Base-by-base conservation (phyloP, 2,329 filamentous ascomycete genomes). In the Niveomyces coronatus region DNA sequence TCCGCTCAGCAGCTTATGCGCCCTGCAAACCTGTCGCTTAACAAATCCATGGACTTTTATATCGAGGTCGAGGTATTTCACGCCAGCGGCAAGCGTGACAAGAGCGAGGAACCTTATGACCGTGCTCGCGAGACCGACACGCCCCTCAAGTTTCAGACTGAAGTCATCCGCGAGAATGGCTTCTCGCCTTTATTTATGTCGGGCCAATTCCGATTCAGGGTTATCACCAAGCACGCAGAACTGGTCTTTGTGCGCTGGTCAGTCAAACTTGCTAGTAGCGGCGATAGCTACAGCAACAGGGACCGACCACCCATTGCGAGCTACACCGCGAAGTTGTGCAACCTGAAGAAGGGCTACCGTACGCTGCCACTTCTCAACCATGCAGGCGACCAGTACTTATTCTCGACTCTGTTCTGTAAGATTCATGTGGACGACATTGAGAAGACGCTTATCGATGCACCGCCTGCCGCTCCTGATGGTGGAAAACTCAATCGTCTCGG, bases 1-100 rank as follows among this genome's bases (percentile, higher is more conserved):
- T 96, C 91, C 13, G 91, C 89, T 6, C 89, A 96, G 59, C 87
- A 95, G 56, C 75, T 98, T 41, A 94, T 94, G 58, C 79, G 88
- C 16, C 84, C 85, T 10, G 76, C 76, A 39, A 79, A 75, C 39
- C 70, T 88, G 45, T 74, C 79, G n/a, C 67, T 73, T 31, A 81
- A 81, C 48, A 65, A 83, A 44, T 80, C 76, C 42, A 79, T 96
- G 61, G 88, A 95, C 54, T 88, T 91, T 0, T 96, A 94, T 52
- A 76, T 96, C 41, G 88, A 96, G 61, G 82, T 96, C 20, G 89
- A 98, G 59, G 82, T 96, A 54, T 91, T 93, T 56, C 83, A 88
- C 51, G 85, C 89, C 28, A 91, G 95, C 58, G 89, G 95, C 63
- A 89, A 91, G 63, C 76, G 81, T 51, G 87, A 95, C 62, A 88